A percentile compares a stretch with the other conserved stretches of the same genome.
phyloP scores from a whole-genome alignment of 352 stramenopile genomes.

The Phytopythium vexans region DNA sequence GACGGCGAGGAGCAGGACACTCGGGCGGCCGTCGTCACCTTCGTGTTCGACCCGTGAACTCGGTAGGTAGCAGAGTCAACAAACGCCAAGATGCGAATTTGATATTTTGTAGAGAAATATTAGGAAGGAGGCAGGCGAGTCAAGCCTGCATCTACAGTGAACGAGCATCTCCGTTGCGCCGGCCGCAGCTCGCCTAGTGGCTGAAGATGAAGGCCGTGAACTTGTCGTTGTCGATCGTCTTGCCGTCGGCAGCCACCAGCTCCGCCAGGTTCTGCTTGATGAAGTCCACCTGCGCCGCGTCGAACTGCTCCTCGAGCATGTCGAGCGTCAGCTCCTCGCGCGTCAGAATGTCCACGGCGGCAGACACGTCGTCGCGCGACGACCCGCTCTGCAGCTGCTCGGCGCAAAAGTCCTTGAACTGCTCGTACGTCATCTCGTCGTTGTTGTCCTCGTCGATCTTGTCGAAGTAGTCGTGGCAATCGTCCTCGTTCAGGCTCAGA shows the following conservation, averaged over 20 bases:
- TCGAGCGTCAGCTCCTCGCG: conserved; percentile 69
- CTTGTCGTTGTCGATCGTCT: conserved; percentile 68
- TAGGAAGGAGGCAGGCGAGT: background rate
- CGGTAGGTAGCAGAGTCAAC: background rate
- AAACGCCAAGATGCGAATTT: conserved; percentile 16
- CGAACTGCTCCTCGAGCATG: conserved; percentile 83
- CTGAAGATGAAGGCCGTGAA: conserved; percentile 82
- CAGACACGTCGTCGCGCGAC: conserved; percentile 76
- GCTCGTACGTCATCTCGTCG: conserved; percentile 80
- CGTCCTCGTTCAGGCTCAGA: conserved; percentile 82
- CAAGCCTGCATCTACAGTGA: conserved; percentile 2
- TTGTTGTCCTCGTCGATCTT: conserved; percentile 82
- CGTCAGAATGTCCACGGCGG: conserved; percentile 78
- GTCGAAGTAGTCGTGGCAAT: conserved; percentile 87
- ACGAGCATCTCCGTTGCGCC: background rate
- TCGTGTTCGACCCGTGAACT: conserved; percentile 62
- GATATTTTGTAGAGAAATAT: conserved; percentile 19
- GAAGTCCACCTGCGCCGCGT: conserved; percentile 67
- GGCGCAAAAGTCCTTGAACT: conserved; percentile 86
- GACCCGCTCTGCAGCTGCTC: conserved; percentile 88
- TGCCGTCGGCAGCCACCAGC: conserved; percentile 46
- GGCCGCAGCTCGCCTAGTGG: conserved; percentile 29
- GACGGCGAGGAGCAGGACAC: conserved; percentile 27
- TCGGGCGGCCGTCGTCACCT: conserved; percentile 58
- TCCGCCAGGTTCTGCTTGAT: conserved; percentile 70